Percentiles rank a stretch among this genome's conserved stretches.
phyloP scores from a whole-genome alignment of 75 land plant genomes.

The Selaginella moellendorffii region DNA sequence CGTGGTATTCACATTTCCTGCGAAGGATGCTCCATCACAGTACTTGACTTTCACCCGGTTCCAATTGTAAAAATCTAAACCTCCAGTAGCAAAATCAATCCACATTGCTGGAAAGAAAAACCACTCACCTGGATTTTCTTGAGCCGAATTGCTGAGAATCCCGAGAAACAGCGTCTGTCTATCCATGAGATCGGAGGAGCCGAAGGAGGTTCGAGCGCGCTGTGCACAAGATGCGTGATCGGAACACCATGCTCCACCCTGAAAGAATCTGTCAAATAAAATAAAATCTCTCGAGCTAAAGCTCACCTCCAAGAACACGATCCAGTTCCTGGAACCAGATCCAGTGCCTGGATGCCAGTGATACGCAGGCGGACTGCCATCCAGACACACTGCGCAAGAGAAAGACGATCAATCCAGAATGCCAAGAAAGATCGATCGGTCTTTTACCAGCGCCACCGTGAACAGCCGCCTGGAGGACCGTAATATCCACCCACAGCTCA shows the following conservation, averaged over 20 bases:
- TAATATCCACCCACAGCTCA: background rate
- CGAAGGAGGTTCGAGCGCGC: slow-evolving; percentile 46
- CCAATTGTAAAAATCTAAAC: slow-evolving; percentile 81
- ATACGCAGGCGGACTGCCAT: slow-evolving; percentile 82
- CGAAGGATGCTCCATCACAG: slow-evolving; percentile 88
- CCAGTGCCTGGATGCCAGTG: slow-evolving; percentile 61
- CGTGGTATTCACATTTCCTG: slow-evolving; percentile 38
- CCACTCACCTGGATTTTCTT: slow-evolving; percentile 66
- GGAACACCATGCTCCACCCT: slow-evolving; percentile 98
- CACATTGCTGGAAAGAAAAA: background rate
- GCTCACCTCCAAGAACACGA: slow-evolving; percentile 67
- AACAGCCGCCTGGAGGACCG: background rate
- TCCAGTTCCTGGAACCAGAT: slow-evolving; percentile 62
- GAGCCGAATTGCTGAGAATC: slow-evolving; percentile 53
- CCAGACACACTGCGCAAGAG: slow-evolving; percentile 57
- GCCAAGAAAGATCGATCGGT: background rate
- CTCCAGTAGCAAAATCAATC: background rate
- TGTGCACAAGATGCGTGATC: slow-evolving; percentile 36
- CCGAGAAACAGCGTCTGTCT: slow-evolving; percentile 46
- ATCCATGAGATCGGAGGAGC: slow-evolving; percentile 69
- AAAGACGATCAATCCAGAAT: background rate
- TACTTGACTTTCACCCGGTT: slow-evolving; percentile 66
- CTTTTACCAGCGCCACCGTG: background rate
- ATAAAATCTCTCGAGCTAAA: background rate
- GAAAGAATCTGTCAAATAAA: background rate